These are phyloP conservation scores for Aspergillus sp. DNA, from an alignment of 2,329 filamentous ascomycete species.

Conservation along the genomic window DNA sequence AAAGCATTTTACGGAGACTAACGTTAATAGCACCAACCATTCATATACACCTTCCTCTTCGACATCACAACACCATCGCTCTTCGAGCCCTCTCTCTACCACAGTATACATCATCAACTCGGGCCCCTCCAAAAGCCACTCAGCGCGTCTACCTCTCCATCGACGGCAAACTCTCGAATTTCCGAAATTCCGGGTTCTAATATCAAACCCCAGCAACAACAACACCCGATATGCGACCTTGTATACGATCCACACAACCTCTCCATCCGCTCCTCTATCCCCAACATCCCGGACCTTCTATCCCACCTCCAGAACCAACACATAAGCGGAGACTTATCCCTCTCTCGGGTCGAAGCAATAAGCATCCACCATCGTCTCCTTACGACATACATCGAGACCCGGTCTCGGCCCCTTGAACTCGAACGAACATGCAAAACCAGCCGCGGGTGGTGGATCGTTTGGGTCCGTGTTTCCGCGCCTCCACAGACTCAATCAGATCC, in stretches of 20 bases:
- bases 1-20: constrained; percentile 7
- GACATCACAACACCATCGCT: constrained; percentile 43
- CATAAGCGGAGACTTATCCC: constrained; percentile 27
- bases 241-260: constrained; percentile 60
- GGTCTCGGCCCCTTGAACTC: constrained; percentile 48
- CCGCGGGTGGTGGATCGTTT: constrained; percentile 68
- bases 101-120: constrained; percentile 50
- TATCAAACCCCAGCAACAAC: constrained; percentile 34
- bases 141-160: constrained; percentile 46
- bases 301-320: constrained; percentile 19
- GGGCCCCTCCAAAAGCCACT: constrained; percentile 49
- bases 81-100: constrained; percentile 45
- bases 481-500: constrained; percentile 8
- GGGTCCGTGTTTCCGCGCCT: constrained; percentile 52
- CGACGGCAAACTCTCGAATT: constrained; percentile 41
- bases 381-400: constrained; percentile 55
- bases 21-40: constrained; percentile 44
- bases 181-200: constrained; percentile 28
- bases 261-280: constrained; percentile 61
- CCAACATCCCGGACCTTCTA: constrained; percentile 60
- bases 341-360: constrained; percentile 59
- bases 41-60: constrained; percentile 53
- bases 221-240: constrained; percentile 57
- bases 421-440: constrained; percentile 63
- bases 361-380: constrained; percentile 63